phyloP scores from a whole-genome alignment of 148 eudicot species.

The Vaccinium vitisidaea region DNA sequence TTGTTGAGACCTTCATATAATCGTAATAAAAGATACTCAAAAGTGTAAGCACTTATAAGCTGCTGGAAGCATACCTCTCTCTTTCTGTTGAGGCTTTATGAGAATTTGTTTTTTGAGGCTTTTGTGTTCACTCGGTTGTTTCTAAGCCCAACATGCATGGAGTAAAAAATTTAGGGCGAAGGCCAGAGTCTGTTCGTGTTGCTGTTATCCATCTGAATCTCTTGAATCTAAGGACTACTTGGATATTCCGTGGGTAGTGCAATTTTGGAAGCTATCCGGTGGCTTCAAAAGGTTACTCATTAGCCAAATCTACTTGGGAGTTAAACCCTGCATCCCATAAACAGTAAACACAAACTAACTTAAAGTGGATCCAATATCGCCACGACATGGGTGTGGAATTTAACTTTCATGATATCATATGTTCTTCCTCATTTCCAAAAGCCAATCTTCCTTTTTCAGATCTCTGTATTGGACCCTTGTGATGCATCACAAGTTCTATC shows the following conservation, averaged over 20 bases:
- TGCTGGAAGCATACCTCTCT: not conserved
- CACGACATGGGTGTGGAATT: constrained; percentile 4
- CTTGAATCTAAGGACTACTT: not conserved
- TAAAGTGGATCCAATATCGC: not conserved
- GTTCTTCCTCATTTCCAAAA: constrained; percentile 15
- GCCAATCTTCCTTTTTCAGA: constrained; percentile 37
- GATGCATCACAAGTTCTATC: constrained; percentile 69
- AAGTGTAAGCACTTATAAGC: not conserved
- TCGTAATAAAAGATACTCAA: not conserved
- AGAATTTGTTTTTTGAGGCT: not conserved
- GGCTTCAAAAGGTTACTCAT: not conserved
- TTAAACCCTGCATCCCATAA: no score
- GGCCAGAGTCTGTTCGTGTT: not conserved
- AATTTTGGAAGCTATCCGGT: not conserved
- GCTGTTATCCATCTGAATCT: not conserved
- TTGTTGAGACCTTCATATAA: not conserved
- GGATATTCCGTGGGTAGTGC: not conserved
- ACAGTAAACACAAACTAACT: not conserved
- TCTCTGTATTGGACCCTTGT: constrained; percentile 50
- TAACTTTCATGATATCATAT: not conserved
- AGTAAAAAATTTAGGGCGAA: not conserved
- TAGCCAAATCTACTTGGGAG: not conserved
- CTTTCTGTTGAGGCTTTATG: not conserved
- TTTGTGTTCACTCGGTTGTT: not conserved
- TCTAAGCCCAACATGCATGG: not conserved